Percentiles rank a stretch among this genome's conserved stretches.
Evolutionary conservation across 2,329 filamentous ascomycete genomes (phyloP).

Genomic region (Cercospora berteroae): DNA sequence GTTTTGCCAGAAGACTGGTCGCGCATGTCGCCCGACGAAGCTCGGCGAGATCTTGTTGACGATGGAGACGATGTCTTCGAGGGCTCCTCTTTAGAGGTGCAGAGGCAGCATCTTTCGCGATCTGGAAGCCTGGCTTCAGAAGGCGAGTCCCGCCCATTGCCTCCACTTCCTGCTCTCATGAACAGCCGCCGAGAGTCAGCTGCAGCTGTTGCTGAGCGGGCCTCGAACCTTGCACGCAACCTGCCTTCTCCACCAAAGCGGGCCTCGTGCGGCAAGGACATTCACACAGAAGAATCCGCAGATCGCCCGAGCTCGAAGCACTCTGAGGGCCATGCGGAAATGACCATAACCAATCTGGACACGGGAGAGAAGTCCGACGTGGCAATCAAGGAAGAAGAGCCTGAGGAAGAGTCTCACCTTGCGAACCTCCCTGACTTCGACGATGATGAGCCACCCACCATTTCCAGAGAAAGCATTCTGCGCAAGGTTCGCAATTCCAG

Average conservation of each 20-base stretch:
- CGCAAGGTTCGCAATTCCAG: slow-evolving; percentile 72
- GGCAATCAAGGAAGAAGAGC: slow-evolving; percentile 23
- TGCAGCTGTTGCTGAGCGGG: slow-evolving; percentile 71
- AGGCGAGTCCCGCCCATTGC: slow-evolving; percentile 78
- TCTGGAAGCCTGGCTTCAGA: slow-evolving; percentile 75
- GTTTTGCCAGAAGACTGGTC: slow-evolving; percentile 97
- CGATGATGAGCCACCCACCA: slow-evolving; percentile 60
- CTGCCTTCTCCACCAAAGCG: slow-evolving; percentile 70
- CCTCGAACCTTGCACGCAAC: slow-evolving; percentile 63
- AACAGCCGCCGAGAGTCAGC: slow-evolving; percentile 54
- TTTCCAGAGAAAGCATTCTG: slow-evolving; percentile 91
- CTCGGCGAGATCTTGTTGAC: slow-evolving; percentile 54
- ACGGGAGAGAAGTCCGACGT: slow-evolving; percentile 29
- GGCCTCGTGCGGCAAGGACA: slow-evolving; percentile 65
- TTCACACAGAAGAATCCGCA: neutral
- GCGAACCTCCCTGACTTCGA: slow-evolving; percentile 37
- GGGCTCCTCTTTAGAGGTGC: slow-evolving; percentile 48
- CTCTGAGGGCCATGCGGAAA: slow-evolving; percentile 45
- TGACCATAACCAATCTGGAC: slow-evolving; percentile 33
- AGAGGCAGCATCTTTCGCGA: slow-evolving; percentile 58
- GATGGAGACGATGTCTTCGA: slow-evolving; percentile 67
- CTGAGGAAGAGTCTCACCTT: slow-evolving; percentile 38
- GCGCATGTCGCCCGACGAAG: slow-evolving; percentile 66
- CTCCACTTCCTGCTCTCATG: slow-evolving; percentile 71
- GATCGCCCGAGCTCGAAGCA: slow-evolving; percentile 28